Evolutionary conservation across 108 stramenopile genomes (phyloP), one percentile per base, ranked within the genome.

Genomic region (Discostella pseudostelligera): DNA sequence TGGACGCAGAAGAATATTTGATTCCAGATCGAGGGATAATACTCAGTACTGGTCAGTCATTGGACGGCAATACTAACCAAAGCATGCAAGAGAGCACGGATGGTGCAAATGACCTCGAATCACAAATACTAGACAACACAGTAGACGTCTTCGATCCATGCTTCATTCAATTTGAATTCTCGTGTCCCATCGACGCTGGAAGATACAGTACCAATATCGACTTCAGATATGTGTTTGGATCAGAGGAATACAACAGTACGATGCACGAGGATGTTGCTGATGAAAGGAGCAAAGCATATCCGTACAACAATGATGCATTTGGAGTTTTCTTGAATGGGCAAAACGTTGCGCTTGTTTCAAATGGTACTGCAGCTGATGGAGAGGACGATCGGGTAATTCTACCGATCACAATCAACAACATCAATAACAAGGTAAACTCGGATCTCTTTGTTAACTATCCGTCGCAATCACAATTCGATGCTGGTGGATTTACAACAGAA

Each of bases 281-380:
- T 62, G 8, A 43, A n/a, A 16, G n/a, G 12, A 8, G 42, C 4
- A 8, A n/a, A 16, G 10, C 42, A 11, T 43, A 12, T 12, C 1
- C 12, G 5, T 39, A 39, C 61, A 32, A 32, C 5, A 46, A 51
- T 39, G 67, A 68, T 28, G 56, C 57, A 8, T 68, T 68, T 32
- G 67, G 39, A 13, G 58, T 68, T 17, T 68, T 68, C 12, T 37
- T 68, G 59, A 59, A 68, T 68, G 67, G 59, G 45, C 36, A 46
- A 9, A 68, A 68, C 21, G 49, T 68, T 20, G 67, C 67, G 1
- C 10, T 29, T 8, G 19, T 68, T 39, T 56, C 67, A 13, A 42
- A 32, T 17, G 39, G 10, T 5, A 11, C 17, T 3, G 22, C 45
- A 9, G 32, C 4, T 5, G 32, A 5, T 32, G 32, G 5, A 32